Base-by-base conservation (phyloP, 2,329 filamentous ascomycete genomes). In the Allantophomopsis lycopodina region DNA sequence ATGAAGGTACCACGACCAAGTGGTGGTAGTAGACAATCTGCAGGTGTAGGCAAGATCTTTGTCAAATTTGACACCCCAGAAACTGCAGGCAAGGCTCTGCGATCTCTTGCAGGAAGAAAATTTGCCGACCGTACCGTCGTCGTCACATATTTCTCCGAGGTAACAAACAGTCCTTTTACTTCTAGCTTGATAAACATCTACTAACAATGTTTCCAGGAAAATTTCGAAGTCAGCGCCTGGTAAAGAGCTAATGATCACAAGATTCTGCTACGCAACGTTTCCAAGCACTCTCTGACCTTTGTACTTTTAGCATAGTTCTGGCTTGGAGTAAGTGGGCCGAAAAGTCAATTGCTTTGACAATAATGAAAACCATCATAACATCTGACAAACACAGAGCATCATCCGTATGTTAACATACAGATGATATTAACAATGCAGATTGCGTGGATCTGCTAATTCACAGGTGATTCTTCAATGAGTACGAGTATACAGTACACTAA, bases 71-170 rank as follows among this genome's bases (percentile, higher is more conserved):
- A 91, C 47, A 74, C 69, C 3, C 65, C 73, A 2, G 85, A 87
- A 38, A 76, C 79, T 7, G 84, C 89, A 15, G 80, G 83, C 46
- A 88, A 84, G 54, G 93, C 91, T 7, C 68, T 98, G 41, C 79
- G 81, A 52, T 80, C 86, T n/a, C 68, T 99, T 50, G 91, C 93
- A 21, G 91, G 91, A 36, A 75, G 93, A 48, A 95, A 96, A 59
- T 99, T 98, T 58, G 84, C 88, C 1, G 86, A 96, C 62, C 76
- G 93, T 51, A 98, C 91, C 3, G 93, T 98, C 20, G 87, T 98
- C 11, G 87, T 85, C 2, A 96, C 91, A 4, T 95, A 91, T 63
- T 98, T 95, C 60, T 83, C 87, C 16, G 93, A 96, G 73, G 83
- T 85, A 65, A 60, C 66, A 28, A 4, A 45, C 38, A 28, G 5